phyloP scores from a whole-genome alignment of 768 basidiomycete genomes.

The Hirschioporus abietinus region DNA sequence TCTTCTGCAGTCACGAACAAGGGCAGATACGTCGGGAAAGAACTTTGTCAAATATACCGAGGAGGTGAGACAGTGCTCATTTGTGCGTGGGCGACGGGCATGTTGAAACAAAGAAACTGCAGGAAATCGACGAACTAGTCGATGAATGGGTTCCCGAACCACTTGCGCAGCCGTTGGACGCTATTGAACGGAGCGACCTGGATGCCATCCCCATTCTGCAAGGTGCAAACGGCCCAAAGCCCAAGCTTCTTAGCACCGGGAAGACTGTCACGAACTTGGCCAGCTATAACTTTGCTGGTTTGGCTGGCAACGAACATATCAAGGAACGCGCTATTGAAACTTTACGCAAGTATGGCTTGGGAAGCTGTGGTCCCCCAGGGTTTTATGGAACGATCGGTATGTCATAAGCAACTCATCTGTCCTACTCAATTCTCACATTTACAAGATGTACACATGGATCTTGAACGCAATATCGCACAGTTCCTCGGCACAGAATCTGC shows the following conservation, averaged over 20 bases:
- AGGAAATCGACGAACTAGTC: constrained; percentile 97
- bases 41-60: constrained; percentile 89
- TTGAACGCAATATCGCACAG: constrained; percentile 85
- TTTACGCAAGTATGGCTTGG: constrained; percentile 84
- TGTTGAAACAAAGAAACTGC: constrained; percentile 7
- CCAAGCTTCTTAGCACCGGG: constrained; percentile 64
- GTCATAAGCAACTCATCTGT: not conserved
- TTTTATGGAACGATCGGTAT: constrained; percentile 95
- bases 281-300: constrained; percentile 87
- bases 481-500: constrained; percentile 86
- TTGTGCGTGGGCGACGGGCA: not conserved
- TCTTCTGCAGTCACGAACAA: constrained; percentile 82
- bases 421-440: not conserved
- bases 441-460: constrained; percentile 83
- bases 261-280: constrained; percentile 83
- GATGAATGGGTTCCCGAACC: constrained; percentile 93
- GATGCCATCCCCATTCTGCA: constrained; percentile 68
- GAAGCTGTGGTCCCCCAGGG: constrained; percentile 92
- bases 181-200: constrained; percentile 63
- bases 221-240: constrained; percentile 79
- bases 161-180: constrained; percentile 57
- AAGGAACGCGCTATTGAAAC: constrained; percentile 83
- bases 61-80: constrained; percentile 53
- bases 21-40: constrained; percentile 77
- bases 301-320: constrained; percentile 82